These are phyloP conservation scores for Phialophora verrucosa DNA, from an alignment of 2,329 filamentous ascomycete genomes.

Conservation along the genomic window DNA sequence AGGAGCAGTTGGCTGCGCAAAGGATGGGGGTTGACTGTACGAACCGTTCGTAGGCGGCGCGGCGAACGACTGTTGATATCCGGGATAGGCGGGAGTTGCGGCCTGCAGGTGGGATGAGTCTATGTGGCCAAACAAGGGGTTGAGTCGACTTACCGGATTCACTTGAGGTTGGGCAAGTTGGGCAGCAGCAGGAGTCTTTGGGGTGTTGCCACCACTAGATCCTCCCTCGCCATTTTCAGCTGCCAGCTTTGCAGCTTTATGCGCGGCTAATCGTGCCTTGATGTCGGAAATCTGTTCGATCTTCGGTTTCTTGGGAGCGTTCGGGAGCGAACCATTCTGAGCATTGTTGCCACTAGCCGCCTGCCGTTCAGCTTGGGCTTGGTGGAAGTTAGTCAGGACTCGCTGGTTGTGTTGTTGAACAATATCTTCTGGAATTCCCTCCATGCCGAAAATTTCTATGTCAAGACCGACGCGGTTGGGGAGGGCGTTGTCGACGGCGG, in stretches of 20 bases:
- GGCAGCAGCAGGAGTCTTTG: conserved; percentile 55
- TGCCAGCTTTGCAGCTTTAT: conserved; percentile 66
- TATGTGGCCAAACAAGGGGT: background rate
- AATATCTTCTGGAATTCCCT: conserved; percentile 88
- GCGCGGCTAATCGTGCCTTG: conserved; percentile 78
- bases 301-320: conserved; percentile 66
- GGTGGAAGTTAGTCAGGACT: conserved; percentile 83
- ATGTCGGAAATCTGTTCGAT: conserved; percentile 77
- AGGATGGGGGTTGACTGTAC: conserved; percentile 36
- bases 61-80: conserved; percentile 37
- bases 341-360: conserved; percentile 83
- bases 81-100: conserved; percentile 31
- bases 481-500: conserved; percentile 87
- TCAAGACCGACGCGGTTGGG: conserved; percentile 84
- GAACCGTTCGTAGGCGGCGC: conserved; percentile 36
- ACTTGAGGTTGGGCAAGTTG: conserved; percentile 46
- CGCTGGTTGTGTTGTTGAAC: conserved; percentile 82
- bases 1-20: conserved; percentile 30
- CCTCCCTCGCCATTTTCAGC: conserved; percentile 64
- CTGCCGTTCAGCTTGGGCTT: conserved; percentile 80
- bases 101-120: conserved; percentile 25
- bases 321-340: conserved; percentile 61
- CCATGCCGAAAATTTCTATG: conserved; percentile 97
- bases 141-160: conserved; percentile 54
- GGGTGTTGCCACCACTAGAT: conserved; percentile 64